These are phyloP conservation scores for Cyberlindnera maclurae DNA, from an alignment of 805 yeast genomes.

Conservation along the genomic window DNA sequence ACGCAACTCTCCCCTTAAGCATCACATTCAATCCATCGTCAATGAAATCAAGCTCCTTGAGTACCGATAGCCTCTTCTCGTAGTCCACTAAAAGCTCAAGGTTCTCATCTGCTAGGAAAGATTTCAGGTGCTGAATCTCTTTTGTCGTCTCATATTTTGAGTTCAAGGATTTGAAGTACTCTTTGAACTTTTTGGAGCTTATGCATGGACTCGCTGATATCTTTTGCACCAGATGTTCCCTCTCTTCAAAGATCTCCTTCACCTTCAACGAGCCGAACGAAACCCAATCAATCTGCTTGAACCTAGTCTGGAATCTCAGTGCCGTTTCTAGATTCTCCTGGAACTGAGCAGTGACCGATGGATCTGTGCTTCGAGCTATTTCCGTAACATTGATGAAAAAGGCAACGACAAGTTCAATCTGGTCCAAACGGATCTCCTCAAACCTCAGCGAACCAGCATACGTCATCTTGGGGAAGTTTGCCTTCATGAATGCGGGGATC, in stretches of 20 bases:
- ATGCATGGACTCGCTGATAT: constrained; percentile 25
- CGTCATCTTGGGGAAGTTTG: constrained; percentile 19
- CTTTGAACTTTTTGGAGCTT: constrained; percentile 36
- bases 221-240: constrained; percentile 27
- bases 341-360: constrained; percentile 26
- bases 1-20: constrained; percentile 88
- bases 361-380: constrained; percentile 20
- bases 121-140: constrained; percentile 49
- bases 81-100: constrained; percentile 88
- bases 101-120: constrained; percentile 76
- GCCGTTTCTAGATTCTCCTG: constrained; percentile 29
- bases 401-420: constrained; percentile 37
- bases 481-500: constrained; percentile 21
- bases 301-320: constrained; percentile 31
- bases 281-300: constrained; percentile 38
- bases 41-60: constrained; percentile 72
- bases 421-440: constrained; percentile 33
- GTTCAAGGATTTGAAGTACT: constrained; percentile 38
- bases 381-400: neutral
- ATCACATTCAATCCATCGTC: constrained; percentile 71
- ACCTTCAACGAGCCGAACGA: constrained; percentile 28
- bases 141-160: constrained; percentile 38
- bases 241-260: constrained; percentile 32
- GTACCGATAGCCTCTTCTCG: constrained; percentile 76
- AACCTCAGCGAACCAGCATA: constrained; percentile 28